Percentiles rank a stretch among this genome's conserved stretches.
These are phyloP conservation scores for Musa balbisiana DNA, from an alignment of 202 grass and related monocot genomes.

Conservation along the genomic window DNA sequence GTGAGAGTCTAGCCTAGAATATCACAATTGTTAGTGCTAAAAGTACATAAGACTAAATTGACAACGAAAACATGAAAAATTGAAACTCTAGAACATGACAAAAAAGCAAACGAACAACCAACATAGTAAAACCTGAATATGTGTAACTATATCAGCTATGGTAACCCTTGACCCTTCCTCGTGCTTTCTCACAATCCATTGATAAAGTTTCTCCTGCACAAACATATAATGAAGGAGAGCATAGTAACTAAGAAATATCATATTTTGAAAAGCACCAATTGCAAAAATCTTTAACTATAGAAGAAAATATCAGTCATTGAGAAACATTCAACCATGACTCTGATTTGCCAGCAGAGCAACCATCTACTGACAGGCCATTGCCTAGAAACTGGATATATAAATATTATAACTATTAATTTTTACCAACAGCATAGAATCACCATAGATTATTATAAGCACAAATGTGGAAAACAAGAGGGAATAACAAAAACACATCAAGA, in stretches of 20 bases:
- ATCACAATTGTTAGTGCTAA: too few species aligned
- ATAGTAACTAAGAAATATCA: not conserved
- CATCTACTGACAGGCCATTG: too few species aligned
- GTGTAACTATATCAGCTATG: constrained; percentile 63
- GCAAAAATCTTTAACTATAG: not conserved
- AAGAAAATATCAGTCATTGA: not conserved
- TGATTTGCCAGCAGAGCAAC: too few species aligned
- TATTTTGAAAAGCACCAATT: not conserved
- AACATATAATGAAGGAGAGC: not conserved
- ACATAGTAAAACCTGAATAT: constrained; percentile 52
- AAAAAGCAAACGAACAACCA: not conserved
- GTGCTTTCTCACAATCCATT: constrained; percentile 78
- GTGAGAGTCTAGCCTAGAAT: too few species aligned
- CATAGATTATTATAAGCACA: too few species aligned
- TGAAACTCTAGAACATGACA: not conserved
- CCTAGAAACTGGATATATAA: too few species aligned
- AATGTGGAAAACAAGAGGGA: too few species aligned
- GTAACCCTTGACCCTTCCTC: constrained; percentile 58
- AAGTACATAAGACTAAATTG: too few species aligned
- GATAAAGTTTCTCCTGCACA: constrained; percentile 73
- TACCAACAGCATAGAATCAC: too few species aligned
- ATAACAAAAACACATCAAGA: too few species aligned
- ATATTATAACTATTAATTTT: too few species aligned
- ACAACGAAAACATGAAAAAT: not conserved
- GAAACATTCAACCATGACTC: not conserved